Evolutionary conservation across 192 early-diverging fungal species (phyloP), one percentile per base, ranked within the genome.

Genomic region (Coemansia sp.): DNA sequence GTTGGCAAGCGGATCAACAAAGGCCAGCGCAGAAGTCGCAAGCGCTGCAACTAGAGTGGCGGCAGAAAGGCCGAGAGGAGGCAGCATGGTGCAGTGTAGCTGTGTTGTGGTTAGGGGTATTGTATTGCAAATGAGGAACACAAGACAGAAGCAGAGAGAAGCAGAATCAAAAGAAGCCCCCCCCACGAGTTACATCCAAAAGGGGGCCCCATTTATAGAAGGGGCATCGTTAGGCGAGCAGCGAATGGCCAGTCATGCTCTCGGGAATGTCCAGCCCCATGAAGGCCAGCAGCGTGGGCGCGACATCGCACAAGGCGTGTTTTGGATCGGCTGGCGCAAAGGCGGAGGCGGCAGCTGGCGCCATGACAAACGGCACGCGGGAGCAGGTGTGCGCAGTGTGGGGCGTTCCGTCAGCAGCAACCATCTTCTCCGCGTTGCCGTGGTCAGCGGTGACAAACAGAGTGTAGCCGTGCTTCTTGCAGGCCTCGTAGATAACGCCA

Each of bases 371-470:
- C 41, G 98, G 98, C 62, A 99, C 98, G 61, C 84, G 79, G 26
- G 84, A 77, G 56, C 89, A 92, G 36, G 98, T 98, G 84, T 99
- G 98, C 56, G 97, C 97, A 19, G 98, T 99, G 79, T 97, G 95
- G 41, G 98, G 98, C 47, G 90, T 88, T 58, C 86, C 87, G 65
- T 96, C 94, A 60, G 89, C 91, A 9, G 88, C 85, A 47, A 96
- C 58, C 96, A 99, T 99, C 88, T 99, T 94, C 73, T 99, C 98
- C 37, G 97, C 97, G 73, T 99, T 99, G 42, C 98, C 98, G 79
- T 99, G 98, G 83, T 99, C 98, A 8, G 98, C 90, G 8, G 97
- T 99, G 52, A 99, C 78, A 74, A 99, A 95, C 46, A 99, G 84
- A 47, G 89, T 85, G 74, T 98, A 99, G 21, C 91, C 92, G 63